phyloP scores from a whole-genome alignment of 1,284 basidiomycete genomes.

The Irpex sp. region DNA sequence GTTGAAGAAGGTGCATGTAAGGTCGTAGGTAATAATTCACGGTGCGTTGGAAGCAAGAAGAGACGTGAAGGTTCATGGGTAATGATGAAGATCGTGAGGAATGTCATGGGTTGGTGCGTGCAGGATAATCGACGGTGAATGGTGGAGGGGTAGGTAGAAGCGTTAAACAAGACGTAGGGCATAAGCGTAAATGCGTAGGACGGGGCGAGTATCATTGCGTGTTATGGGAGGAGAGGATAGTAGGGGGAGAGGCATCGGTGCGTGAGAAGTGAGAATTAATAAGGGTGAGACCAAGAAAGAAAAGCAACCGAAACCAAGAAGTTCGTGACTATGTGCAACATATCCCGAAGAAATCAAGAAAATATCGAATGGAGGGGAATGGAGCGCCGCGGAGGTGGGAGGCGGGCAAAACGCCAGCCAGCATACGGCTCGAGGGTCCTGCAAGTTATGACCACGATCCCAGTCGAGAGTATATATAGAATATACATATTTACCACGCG shows the following conservation, averaged over 20 bases:
- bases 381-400: no score
- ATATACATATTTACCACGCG: conserved; percentile 2
- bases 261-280: neutral
- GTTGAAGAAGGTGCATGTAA: neutral
- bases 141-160: neutral
- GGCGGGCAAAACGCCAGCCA: neutral
- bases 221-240: neutral
- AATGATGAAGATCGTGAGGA: neutral
- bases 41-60: neutral
- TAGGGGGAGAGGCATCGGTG: neutral
- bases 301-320: neutral
- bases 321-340: neutral
- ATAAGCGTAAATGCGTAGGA: neutral
- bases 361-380: neutral
- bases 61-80: conserved; percentile 3
- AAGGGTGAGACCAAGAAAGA: neutral
- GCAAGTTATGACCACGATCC: neutral
- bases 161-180: neutral
- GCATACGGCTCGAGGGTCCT: neutral
- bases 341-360: conserved; percentile 1
- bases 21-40: neutral
- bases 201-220: neutral
- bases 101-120: neutral
- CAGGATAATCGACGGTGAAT: neutral
- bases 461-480: neutral